Base-by-base conservation (phyloP, 2,329 filamentous ascomycete species). In the Hypoxylon sp. region DNA sequence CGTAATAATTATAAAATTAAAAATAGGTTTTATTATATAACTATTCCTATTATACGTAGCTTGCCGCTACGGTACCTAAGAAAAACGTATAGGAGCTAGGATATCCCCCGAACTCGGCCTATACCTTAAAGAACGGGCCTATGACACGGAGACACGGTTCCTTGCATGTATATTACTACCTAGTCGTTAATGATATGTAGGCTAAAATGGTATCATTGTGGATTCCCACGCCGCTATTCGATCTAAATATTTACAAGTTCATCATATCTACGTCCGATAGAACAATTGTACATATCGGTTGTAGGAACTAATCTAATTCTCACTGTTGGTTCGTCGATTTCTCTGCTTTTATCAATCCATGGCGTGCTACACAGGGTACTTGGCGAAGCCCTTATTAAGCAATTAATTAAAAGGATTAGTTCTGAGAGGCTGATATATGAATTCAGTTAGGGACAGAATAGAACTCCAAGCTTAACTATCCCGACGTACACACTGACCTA, bases 151-250 rank as follows among this genome's bases (percentile, higher is more conserved):
- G 54, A 57, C 63, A 69, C 58, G 54, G 66, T 60, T 66, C 46
- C 44, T 59, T 66, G 63, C 63, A 66, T 69, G 53, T 42, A 24
- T 46, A 37, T 54, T 63, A 66, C 66, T 42, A 54, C 62, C 17
- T 54, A 60, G 24, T 22, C 4, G 57, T 59, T 48, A 65, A 58
- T 70, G 53, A 53, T 70, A 48, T 60, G 63, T 66, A 66, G 61
- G 52, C 61, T 71, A 68, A 68, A 71, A 71, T 71, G 68, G 52
- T 68, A 65, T 59, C 55, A 71, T 71, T 65, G 65, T 66, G 68
- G 68, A 53, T 65, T 62, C 37, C 24, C 8, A 8, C 10, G 42
- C 24, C 55, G 63, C 31, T 64, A 67, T 70, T 57, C 66, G 55
- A 65, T 61, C 57, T 47, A 24, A 22, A 5, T 52, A 55, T 46